Evolutionary conservation across 768 basidiomycete species (phyloP).

Genomic region (Fomitopsis serialis): DNA sequence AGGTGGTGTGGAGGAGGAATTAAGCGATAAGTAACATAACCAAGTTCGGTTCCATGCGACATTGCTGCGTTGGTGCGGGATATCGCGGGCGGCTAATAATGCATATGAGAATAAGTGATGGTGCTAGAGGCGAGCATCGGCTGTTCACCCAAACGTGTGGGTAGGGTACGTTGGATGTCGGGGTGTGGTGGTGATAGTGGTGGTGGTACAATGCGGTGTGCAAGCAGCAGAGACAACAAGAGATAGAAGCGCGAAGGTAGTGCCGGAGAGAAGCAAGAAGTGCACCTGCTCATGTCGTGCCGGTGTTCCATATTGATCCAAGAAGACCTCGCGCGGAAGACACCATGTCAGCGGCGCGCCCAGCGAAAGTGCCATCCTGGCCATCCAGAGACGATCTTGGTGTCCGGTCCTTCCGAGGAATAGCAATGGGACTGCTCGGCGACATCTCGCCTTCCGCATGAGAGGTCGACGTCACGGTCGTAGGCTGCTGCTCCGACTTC

Average conservation of each 20-base stretch:
- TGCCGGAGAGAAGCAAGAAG: neutral
- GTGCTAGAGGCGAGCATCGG: neutral
- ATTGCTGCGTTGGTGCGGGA: neutral
- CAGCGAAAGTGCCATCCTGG: constrained; percentile 36
- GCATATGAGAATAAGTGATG: constrained; percentile 6
- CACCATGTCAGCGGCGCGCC: constrained; percentile 73
- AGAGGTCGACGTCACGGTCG: neutral
- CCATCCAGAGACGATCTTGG: constrained; percentile 3
- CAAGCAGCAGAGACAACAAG: neutral
- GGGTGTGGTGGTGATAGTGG: neutral
- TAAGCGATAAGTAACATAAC: neutral
- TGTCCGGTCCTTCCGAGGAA: neutral
- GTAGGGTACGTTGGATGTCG: neutral
- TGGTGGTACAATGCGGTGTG: neutral
- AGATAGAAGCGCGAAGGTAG: no score
- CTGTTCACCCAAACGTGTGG: neutral
- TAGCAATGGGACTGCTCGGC: neutral
- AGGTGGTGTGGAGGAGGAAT: neutral
- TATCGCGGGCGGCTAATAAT: neutral
- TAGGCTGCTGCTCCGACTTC: neutral
- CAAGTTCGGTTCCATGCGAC: neutral
- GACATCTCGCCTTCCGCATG: neutral
- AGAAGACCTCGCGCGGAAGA: constrained; percentile 74
- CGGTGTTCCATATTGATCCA: constrained; percentile 49
- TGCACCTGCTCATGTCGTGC: neutral